phyloP scores from a whole-genome alignment of 345 rosid species.

The Murraya koenigii region DNA sequence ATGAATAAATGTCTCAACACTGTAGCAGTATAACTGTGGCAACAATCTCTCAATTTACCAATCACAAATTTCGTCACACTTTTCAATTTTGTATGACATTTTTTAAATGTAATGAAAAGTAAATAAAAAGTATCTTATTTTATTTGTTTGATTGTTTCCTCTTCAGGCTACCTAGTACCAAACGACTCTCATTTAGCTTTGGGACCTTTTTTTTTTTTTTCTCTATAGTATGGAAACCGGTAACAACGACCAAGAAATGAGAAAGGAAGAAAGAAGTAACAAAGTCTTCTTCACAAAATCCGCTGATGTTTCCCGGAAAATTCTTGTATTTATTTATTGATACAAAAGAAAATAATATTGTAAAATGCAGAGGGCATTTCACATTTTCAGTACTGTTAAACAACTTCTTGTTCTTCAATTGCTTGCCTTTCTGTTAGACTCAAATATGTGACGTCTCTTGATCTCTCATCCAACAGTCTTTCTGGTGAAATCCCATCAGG shows the following conservation, averaged over 20 bases:
- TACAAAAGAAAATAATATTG: not conserved
- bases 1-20: too few species aligned
- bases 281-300: not conserved
- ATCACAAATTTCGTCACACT: too few species aligned
- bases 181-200: not conserved
- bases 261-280: not conserved
- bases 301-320: not conserved
- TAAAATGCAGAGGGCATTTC: too few species aligned
- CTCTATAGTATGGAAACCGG: not conserved
- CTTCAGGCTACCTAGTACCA: not conserved
- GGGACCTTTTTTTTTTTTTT: not conserved
- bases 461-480: slow-evolving; percentile 67
- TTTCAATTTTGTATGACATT: too few species aligned
- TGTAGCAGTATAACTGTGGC: too few species aligned
- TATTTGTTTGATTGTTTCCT: too few species aligned
- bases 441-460: slow-evolving; percentile 35
- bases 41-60: too few species aligned
- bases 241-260: not conserved
- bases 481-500: slow-evolving; percentile 54
- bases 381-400: not conserved
- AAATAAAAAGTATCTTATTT: too few species aligned
- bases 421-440: slow-evolving; percentile 17
- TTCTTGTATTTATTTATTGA: not conserved
- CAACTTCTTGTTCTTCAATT: not conserved
- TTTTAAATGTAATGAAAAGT: too few species aligned